Conservation (phyloP, 768 basidiomycete genomes). For the Suillus subaureus region DNA sequence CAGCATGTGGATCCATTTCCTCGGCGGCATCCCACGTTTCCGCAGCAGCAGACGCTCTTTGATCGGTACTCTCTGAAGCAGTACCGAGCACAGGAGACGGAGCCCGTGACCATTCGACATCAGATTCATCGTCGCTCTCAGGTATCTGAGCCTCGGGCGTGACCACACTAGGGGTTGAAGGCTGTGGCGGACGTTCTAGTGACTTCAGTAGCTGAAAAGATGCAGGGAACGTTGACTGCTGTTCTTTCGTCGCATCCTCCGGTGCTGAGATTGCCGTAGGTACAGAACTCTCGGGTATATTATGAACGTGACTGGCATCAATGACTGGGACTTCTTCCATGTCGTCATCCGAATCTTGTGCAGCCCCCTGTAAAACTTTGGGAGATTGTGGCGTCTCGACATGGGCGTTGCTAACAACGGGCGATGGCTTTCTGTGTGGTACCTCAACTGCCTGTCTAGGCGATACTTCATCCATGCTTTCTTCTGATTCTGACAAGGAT, state of each 20-base stretch:
- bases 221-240: not conserved
- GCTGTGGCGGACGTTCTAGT: conserved; percentile 4
- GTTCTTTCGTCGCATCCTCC: conserved; percentile 17
- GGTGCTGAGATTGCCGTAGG: conserved; percentile 11
- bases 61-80: conserved; percentile 4
- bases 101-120: conserved; percentile 42
- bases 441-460: conserved; percentile 11
- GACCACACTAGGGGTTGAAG: conserved; percentile 16
- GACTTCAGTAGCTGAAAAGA: conserved; percentile 10
- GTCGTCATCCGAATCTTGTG: conserved; percentile 36
- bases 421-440: conserved; percentile 5
- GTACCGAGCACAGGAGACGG: conserved; percentile 32
- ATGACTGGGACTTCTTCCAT: conserved; percentile 39
- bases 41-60: conserved; percentile 20
- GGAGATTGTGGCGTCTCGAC: not conserved
- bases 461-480: conserved; percentile 1
- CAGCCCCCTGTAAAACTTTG: conserved; percentile 5
- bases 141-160: conserved; percentile 3
- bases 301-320: not conserved
- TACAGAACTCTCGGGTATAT: not conserved
- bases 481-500: conserved; percentile 1
- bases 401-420: conserved; percentile 7
- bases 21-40: conserved; percentile 82
- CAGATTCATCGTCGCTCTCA: conserved; percentile 29
- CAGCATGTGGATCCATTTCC: conserved; percentile 78